Evolutionary conservation across 164 flowering plant genomes (phyloP).

Genomic region (Umbilicus rupestris): DNA sequence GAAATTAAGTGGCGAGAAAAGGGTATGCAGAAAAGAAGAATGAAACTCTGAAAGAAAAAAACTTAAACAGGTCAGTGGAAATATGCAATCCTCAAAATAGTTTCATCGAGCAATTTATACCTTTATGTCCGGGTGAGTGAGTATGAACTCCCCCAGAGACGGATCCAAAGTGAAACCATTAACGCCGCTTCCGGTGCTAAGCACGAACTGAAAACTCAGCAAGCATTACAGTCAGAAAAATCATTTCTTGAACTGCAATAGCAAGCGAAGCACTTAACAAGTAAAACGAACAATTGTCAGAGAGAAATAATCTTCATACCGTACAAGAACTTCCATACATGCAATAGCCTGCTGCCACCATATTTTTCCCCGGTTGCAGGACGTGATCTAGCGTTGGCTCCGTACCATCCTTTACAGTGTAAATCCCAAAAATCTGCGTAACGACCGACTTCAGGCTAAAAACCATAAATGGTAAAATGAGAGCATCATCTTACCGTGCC

Average conservation of each 20-base stretch:
- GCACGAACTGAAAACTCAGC: conserved; percentile 52
- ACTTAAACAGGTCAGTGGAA: too few species aligned
- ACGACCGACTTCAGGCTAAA: background rate
- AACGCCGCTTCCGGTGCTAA: conserved; percentile 90
- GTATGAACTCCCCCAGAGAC: conserved; percentile 92
- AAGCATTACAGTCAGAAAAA: background rate
- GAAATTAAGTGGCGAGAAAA: background rate
- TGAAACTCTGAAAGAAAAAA: background rate
- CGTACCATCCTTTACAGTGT: conserved; percentile 34
- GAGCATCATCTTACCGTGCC: conserved; percentile 64
- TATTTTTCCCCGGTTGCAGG: conserved; percentile 76
- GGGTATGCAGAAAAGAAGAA: background rate
- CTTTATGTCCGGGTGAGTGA: conserved; percentile 92
- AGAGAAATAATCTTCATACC: conserved; percentile 27
- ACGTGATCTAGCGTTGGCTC: conserved; percentile 73
- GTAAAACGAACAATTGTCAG: background rate
- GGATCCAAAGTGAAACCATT: conserved; percentile 98
- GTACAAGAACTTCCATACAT: conserved; percentile 99
- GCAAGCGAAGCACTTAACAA: background rate
- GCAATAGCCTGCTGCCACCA: conserved; percentile 98
- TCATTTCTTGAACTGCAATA: background rate
- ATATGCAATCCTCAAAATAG: background rate
- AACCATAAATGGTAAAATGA: background rate
- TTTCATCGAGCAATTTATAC: conserved; percentile 19
- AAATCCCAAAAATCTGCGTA: conserved; percentile 32